Conservation (phyloP, 139 green algal genomes). For the Eudorina sp. region DNA sequence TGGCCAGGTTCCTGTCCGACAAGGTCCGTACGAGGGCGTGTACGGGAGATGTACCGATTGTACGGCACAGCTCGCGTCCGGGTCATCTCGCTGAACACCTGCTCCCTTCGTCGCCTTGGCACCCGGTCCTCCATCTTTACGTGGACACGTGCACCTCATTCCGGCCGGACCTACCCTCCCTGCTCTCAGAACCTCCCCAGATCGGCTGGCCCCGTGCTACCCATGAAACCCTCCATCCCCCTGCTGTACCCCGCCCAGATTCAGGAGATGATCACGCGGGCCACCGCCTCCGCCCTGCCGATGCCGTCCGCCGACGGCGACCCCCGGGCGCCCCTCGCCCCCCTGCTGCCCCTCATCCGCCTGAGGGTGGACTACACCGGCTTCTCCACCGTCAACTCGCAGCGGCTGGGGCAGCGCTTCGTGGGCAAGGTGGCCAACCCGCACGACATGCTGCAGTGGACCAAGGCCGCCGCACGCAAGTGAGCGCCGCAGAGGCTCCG, state of each 20-base stretch:
- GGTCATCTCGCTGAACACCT: too few relatives aligned
- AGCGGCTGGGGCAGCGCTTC: slow-evolving; percentile 95
- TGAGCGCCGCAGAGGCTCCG: neutral
- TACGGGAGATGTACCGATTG: too few relatives aligned
- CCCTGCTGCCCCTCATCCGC: slow-evolving; percentile 83
- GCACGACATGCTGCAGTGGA: slow-evolving; percentile 94
- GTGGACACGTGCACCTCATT: too few relatives aligned
- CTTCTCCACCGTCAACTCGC: slow-evolving; percentile 95
- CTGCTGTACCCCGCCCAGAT: slow-evolving; percentile 46
- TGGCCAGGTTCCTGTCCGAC: slow-evolving; percentile 78
- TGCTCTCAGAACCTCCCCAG: too few relatives aligned
- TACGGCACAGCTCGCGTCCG: too few relatives aligned
- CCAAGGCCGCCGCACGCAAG: slow-evolving; percentile 75
- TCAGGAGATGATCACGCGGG: slow-evolving; percentile 52
- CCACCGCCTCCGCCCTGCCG: neutral
- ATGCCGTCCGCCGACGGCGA: neutral
- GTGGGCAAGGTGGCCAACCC: slow-evolving; percentile 98
- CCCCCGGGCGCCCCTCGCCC: neutral
- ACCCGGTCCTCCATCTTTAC: too few relatives aligned
- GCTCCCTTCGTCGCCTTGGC: too few relatives aligned
- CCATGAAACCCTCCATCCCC: too few relatives aligned
- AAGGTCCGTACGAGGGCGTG: too few relatives aligned
- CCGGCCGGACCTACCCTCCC: too few relatives aligned
- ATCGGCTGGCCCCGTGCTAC: too few relatives aligned
- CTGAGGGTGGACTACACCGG: slow-evolving; percentile 95